These are phyloP conservation scores for Babesia ovis DNA, from an alignment of 169 alveolate species.

Conservation along the genomic window DNA sequence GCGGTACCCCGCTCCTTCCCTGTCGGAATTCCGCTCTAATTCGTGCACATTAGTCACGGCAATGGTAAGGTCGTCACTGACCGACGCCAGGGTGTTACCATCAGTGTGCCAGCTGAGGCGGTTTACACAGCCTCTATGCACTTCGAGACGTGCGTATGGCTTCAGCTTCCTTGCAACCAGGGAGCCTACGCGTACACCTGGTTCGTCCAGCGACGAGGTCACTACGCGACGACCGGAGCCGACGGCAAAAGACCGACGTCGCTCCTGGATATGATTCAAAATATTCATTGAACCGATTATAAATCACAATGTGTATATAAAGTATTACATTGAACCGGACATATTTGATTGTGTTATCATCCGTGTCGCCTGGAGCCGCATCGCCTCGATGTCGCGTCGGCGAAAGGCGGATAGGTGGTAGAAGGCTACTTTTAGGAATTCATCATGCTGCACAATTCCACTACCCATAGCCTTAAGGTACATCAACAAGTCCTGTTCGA, in stretches of 20 bases:
- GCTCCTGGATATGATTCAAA: neutral
- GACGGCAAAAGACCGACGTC: conserved; percentile 9
- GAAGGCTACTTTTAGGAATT: conserved; percentile 72
- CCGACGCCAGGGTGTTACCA: conserved; percentile 66
- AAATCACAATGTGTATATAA: neutral
- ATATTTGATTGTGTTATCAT: neutral
- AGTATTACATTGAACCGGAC: conserved; percentile 1
- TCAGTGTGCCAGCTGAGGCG: conserved; percentile 70
- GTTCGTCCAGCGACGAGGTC: neutral
- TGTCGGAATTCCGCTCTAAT: conserved; percentile 3
- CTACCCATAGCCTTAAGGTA: conserved; percentile 69
- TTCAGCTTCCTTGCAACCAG: conserved; percentile 15
- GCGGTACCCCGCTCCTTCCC: neutral
- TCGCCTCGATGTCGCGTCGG: conserved; percentile 69
- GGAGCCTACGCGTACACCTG: conserved; percentile 14
- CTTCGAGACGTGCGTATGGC: conserved; percentile 25
- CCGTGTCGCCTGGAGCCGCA: conserved; percentile 67
- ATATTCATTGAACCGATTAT: conserved; percentile 7
- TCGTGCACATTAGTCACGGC: conserved; percentile 59
- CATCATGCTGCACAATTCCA: conserved; percentile 73
- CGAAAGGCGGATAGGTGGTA: conserved; percentile 72
- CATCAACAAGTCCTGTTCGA: conserved; percentile 66
- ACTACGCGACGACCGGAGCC: conserved; percentile 15
- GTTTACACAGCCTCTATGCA: conserved; percentile 68
- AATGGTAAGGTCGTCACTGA: conserved; percentile 67